Evolutionary conservation across 23 red algal genomes (phyloP), one percentile per base, ranked within the genome.

Genomic region (Gracilaria domingensis): DNA sequence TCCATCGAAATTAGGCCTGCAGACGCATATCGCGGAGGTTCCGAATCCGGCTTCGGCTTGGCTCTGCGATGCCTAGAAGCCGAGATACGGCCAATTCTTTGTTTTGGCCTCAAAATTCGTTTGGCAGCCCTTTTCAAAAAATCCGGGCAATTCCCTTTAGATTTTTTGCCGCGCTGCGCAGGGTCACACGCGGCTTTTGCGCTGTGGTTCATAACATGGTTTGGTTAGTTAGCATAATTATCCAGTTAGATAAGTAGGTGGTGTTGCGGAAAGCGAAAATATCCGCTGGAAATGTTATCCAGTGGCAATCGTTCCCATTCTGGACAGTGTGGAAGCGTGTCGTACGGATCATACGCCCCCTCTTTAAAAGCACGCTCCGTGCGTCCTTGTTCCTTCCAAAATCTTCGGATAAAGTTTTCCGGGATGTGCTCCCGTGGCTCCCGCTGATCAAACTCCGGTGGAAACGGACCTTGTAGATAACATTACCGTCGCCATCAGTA

Each of bases 311-410:
- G n/a, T n/a, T n/a, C n/a, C n/a, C n/a, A n/a, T n/a, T n/a, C 30
- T 71, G n/a, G 66, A 34, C 30, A 4, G 1, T 39, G 13, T 3
- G 66, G 2, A 1, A 11, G 5, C 25, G 3, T 18, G n/a, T 18
- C 3, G 12, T 71, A 34, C 14, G 2, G 17, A 39, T 34, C 30
- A 18, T 71, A 71, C 30, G 66, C 66, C 25, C 66, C 26, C 66
- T 71, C 66, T 16, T 35, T 71, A 71, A 71, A 36, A 26, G n/a
- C 66, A 26, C 66, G 66, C 66, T 71, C 66, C 66, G 66, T 71
- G 30, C 66, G 30, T 5, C 66, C 25, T 25, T 34, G n/a, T 16
- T 36, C 5, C 26, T 61, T 26, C 79, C 79, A 82, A 18, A 36
- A 82, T 60, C 50, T 82, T 11, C 47, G 54, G 9, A 82, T 45